Percentiles rank a stretch among this genome's conserved stretches.
Evolutionary conservation across 495 filamentous ascomycete species (phyloP).

Genomic region (Amphirosellinia nigrospora): DNA sequence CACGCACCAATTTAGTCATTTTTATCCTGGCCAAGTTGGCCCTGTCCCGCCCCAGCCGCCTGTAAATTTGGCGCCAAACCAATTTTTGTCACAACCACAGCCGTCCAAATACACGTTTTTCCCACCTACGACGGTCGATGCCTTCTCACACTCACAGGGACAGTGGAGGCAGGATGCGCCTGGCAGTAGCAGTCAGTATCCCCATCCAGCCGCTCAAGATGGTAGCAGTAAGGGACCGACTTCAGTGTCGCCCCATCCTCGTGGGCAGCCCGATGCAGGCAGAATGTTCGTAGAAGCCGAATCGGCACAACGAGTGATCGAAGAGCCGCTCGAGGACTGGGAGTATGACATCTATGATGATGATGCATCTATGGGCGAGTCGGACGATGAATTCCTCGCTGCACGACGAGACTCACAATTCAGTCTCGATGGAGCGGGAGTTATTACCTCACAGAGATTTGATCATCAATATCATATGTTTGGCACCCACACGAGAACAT

Average conservation of each 20-base stretch:
- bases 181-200: conserved; percentile 26
- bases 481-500: conserved; percentile 46
- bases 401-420: conserved; percentile 36
- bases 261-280: conserved; percentile 21
- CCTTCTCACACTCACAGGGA: conserved; percentile 38
- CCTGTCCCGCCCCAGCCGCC: conserved; percentile 31
- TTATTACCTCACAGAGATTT: conserved; percentile 43
- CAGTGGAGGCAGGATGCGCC: conserved; percentile 36
- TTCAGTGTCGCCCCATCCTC: conserved; percentile 21
- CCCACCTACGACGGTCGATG: conserved; percentile 40
- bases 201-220: conserved; percentile 23
- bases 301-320: conserved; percentile 10
- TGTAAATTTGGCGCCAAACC: conserved; percentile 34
- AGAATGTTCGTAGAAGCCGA: conserved; percentile 32
- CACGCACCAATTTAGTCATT: conserved; percentile 37
- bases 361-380: conserved; percentile 65
- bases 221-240: conserved; percentile 20
- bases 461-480: conserved; percentile 41
- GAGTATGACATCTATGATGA: conserved; percentile 65
- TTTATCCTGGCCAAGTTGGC: conserved; percentile 35
- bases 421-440: conserved; percentile 47
- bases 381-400: conserved; percentile 52
- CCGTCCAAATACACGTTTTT: conserved; percentile 43
- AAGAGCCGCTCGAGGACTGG: conserved; percentile 33
- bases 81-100: conserved; percentile 33